These are phyloP conservation scores for Taxawa tesnikishii DNA, from an alignment of 2,329 filamentous ascomycete species.

Conservation along the genomic window DNA sequence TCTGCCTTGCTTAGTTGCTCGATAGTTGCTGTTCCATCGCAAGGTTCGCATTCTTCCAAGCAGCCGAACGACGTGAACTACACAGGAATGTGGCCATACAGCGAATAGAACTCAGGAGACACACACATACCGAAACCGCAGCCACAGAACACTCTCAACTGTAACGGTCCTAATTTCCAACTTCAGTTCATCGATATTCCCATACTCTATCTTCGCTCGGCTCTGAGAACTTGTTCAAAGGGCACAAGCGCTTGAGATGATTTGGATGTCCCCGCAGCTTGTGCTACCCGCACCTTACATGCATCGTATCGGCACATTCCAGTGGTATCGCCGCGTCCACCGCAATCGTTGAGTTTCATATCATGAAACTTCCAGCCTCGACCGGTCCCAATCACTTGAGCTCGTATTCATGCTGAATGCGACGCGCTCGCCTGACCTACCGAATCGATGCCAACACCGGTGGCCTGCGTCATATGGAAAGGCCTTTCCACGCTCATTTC, in stretches of 20 bases:
- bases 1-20: background rate
- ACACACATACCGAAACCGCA: no score
- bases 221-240: background rate
- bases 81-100: no score
- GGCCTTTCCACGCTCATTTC: conserved; percentile 26
- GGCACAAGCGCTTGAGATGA: background rate
- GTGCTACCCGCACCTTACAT: background rate
- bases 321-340: background rate
- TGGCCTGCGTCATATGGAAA: background rate
- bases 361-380: background rate
- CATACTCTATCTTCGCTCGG: background rate
- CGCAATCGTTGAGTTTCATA: background rate
- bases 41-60: no score
- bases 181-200: no score
- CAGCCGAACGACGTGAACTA: no score
- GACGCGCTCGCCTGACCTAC: no score
- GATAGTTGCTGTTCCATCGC: background rate
- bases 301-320: background rate
- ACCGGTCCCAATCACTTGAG: background rate
- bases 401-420: no score
- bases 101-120: background rate
- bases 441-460: background rate
- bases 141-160: no score
- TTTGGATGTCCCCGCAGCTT: background rate
- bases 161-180: no score